Base-by-base conservation (phyloP, 2,329 filamentous ascomycete species). In the Aphanoascus verrucosus region DNA sequence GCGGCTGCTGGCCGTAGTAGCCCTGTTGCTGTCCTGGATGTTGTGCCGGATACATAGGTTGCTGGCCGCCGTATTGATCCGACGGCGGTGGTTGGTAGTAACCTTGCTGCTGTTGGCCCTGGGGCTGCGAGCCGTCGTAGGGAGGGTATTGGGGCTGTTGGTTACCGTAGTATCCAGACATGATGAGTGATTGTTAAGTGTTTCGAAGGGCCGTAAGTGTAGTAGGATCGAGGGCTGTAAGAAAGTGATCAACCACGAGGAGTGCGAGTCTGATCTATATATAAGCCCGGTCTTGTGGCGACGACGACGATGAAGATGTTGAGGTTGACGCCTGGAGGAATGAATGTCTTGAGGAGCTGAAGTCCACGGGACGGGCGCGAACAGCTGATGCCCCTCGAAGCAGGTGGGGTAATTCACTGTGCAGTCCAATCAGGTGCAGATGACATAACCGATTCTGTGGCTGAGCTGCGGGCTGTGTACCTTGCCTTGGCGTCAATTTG, bases 1-100 rank as follows among this genome's bases (percentile, higher is more conserved):
- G n/a, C 23, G 52, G 49, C n/a, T 56, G 56, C 32, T 56, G 54
- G 1, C 56, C 56, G 28, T 59, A 59, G n/a, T 57, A 46, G 42
- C 48, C 55, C 37, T 40, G 37, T 11, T 40, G 37, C 37, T 40
- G 37, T 14, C 37, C 37, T n/a, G n/a, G n/a, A 14, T 40, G 37
- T 40, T 40, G 37, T 3, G 4, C 37, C 15, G 12, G 12, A 32
- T 54, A 53, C 1, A 37, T 12, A 38, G 40, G 41, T 9, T 52
- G 52, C 35, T 57, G 53, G 41, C 53, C 52, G 32, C 51, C 50
- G 23, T 56, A 50, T 8, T 53, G 46, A 9, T 52, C 54, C n/a
- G 46, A n/a, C n/a, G n/a, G 48, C 12, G 52, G 54, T 14, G 45
- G 44, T n/a, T 53, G 32, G 31, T 49, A 38, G 35, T 51, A 54